Evolutionary conservation across 2,329 filamentous ascomycete species (phyloP), one percentile per base, ranked within the genome.

Genomic region (Aspergillus sp.): DNA sequence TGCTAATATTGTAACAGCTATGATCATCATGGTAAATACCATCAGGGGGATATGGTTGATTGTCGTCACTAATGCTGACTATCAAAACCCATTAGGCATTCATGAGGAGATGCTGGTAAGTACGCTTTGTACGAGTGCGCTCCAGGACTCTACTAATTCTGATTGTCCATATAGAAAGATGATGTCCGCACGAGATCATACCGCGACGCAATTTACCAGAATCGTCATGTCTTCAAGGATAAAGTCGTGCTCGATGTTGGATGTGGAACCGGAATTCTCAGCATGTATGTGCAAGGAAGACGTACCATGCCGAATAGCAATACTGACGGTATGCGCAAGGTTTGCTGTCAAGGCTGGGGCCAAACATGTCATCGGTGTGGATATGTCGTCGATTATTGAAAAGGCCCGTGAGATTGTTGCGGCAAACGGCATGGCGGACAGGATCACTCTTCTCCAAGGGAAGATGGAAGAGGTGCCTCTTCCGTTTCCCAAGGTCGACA

Each of bases 321-420:
- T 30, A 33, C 43, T 47, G 36, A 48, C 35, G 36, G 37, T 17
- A 15, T 30, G 34, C 32, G 15, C 22, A 52, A 96, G 89, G 89
- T 98, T 98, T 61, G 91, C 91, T 35, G 88, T 85, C 40, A 88
- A 82, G 67, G 88, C 91, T 40, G 91, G 91, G 57, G 91, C 91
- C 38, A 96, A 94, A 69, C 91, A 98, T 64, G 91, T 98, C 48
- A 93, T 96, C 48, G 91, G 91, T 52, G 91, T 98, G 36, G 91
- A 98, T 65, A 98, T 96, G 89, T 98, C 91, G 20, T 95, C 89
- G 49, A 98, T 98, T 64, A 95, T 98, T 67, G 86, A 93, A 68
- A 98, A 98, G 74, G 91, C 91, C 27, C 80, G 79, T 54, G 84
- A 96, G 71, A 98, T 98, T 46, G 91, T 96, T 56, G 78, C 78